Base-by-base conservation (phyloP, 352 stramenopile species). In the Globisporangium ultimum region DNA sequence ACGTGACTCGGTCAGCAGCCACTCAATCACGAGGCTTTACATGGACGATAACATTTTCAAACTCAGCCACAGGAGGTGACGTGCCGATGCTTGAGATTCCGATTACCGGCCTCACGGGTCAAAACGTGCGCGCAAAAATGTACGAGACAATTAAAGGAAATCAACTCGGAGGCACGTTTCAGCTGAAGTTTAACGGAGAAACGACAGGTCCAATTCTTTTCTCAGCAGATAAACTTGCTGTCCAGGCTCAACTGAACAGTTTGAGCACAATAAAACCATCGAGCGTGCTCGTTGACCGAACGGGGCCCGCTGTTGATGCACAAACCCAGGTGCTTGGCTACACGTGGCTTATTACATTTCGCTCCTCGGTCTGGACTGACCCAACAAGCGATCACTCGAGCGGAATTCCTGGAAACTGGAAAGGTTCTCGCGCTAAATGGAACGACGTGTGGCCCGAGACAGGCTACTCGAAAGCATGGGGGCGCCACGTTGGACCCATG, bases 401-500 rank as follows among this genome's bases (percentile, higher is more conserved):
- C 57, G 78, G 70, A 0, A 91, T 93, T 52, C 67, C 88, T 17
- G 95, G 95, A 9, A 98, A 98, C 60, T 98, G 96, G 93, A 82
- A 95, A 57, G 93, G 95, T 17, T 46, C 77, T 10, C 63, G 76
- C 2, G 82, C 86, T 0, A 73, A 69, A 28, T 97, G 84, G 76
- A 80, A 84, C 40, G 93, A 98, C 56, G 90, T 90, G 20, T 99
- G 96, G 96, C 57, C 72, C 10, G 83, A 87, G 24, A 92, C 89
- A 0, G 87, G 88, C 0, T 98, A 98, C 71, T 98, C 93, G 2
- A 98, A 98, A 65, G 91, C 90, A 5, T 99, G 96, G 96, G 96
- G 96, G 0, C 96, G 95, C 17, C 98, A 99, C 59, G 93, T 98
- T 3, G 96, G 96, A 0, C 84, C 95, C 36, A 78, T 98, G 43